Evolutionary conservation across 495 filamentous ascomycete genomes (phyloP).

Genomic region (Bombardia bombarda): DNA sequence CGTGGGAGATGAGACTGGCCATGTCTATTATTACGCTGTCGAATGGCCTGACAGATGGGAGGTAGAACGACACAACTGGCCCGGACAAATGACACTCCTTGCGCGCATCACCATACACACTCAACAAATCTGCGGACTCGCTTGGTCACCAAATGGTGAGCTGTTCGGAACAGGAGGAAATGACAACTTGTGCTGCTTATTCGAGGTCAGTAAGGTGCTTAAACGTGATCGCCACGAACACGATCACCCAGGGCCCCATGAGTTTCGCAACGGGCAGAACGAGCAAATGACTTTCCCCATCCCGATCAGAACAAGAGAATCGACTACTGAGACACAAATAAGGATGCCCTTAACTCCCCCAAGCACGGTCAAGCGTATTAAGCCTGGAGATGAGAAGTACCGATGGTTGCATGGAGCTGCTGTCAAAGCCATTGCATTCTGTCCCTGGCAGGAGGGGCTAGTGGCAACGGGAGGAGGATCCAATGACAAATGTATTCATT

Average conservation of each 20-base stretch:
- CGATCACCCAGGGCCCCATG: neutral
- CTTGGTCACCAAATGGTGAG: conserved; percentile 73
- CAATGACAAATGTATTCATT: conserved; percentile 93
- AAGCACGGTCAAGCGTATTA: conserved; percentile 18
- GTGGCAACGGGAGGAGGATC: conserved; percentile 88
- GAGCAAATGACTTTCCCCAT: neutral
- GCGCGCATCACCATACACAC: conserved; percentile 70
- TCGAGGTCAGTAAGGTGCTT: conserved; percentile 58
- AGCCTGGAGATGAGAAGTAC: conserved; percentile 55
- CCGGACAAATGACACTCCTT: conserved; percentile 67
- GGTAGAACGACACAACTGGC: conserved; percentile 54
- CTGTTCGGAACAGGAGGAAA: conserved; percentile 86
- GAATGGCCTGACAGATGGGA: conserved; percentile 69
- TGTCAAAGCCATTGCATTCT: conserved; percentile 95
- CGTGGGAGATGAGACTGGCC: conserved; percentile 81
- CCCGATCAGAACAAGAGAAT: too few relatives aligned
- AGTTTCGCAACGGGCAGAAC: neutral
- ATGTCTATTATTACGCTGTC: conserved; percentile 79
- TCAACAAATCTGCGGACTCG: conserved; percentile 87
- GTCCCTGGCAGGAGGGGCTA: conserved; percentile 83
- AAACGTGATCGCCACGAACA: conserved; percentile 4
- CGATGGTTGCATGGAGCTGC: conserved; percentile 75
- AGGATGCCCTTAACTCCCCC: neutral
- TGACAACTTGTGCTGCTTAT: conserved; percentile 82
- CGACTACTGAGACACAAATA: neutral